Conservation (phyloP, 129 eudicot species). For the Pittosporum tobira region DNA sequence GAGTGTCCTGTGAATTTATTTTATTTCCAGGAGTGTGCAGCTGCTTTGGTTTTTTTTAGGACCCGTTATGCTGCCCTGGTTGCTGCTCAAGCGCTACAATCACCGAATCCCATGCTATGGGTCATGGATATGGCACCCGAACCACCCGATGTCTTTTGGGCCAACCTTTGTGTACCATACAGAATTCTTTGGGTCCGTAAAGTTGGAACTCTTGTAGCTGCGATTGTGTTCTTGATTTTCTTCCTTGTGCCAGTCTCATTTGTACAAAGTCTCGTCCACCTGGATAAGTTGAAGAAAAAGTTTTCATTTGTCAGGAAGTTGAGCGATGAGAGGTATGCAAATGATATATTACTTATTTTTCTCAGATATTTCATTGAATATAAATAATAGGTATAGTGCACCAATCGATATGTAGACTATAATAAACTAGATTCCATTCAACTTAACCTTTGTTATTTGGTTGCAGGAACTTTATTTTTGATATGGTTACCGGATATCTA, state of each 20-base stretch:
- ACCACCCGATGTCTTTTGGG: constrained; percentile 76
- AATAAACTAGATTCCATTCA: neutral
- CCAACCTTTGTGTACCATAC: constrained; percentile 72
- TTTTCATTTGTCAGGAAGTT: constrained; percentile 51
- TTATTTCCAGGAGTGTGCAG: constrained; percentile 93
- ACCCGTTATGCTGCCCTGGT: constrained; percentile 89
- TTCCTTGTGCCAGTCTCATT: constrained; percentile 74
- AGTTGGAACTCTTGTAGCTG: constrained; percentile 49
- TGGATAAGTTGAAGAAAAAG: constrained; percentile 36
- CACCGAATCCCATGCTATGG: constrained; percentile 84
- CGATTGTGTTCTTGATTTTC: constrained; percentile 53
- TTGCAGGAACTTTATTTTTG: constrained; percentile 40
- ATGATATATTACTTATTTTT: neutral
- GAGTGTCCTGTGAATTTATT: too few relatives aligned
- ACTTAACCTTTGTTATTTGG: constrained; percentile 5
- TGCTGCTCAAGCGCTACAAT: constrained; percentile 64
- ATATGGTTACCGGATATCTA: constrained; percentile 68
- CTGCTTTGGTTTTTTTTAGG: constrained; percentile 81
- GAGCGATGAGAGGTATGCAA: constrained; percentile 34
- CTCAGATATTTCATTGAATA: neutral
- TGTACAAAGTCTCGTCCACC: constrained; percentile 66
- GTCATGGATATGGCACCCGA: constrained; percentile 79
- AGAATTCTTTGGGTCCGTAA: constrained; percentile 71
- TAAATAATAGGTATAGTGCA: neutral
- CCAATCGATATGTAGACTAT: neutral